Conservation (phyloP, 306 rosid species). For the Ammopiptanthus mongolicus region DNA sequence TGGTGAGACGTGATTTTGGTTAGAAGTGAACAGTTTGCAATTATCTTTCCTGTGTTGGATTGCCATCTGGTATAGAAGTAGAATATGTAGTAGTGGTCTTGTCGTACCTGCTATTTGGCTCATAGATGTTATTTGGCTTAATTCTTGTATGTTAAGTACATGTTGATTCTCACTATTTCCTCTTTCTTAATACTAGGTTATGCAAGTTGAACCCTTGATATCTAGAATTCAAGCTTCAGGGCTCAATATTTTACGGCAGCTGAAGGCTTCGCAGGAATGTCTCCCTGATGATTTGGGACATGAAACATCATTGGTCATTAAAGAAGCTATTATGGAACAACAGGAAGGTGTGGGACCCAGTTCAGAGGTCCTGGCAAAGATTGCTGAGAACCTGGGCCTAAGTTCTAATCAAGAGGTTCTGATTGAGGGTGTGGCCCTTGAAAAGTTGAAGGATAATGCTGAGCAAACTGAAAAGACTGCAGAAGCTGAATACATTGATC, state of each 20-base stretch:
- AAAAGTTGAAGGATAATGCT: constrained; percentile 63
- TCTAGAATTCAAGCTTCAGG: constrained; percentile 38
- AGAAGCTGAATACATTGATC: constrained; percentile 62
- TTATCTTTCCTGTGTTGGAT: constrained; percentile 1
- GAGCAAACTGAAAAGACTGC: constrained; percentile 54
- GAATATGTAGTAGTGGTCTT: neutral
- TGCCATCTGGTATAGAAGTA: neutral
- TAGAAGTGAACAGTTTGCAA: neutral
- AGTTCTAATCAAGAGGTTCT: constrained; percentile 62
- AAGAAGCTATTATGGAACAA: constrained; percentile 50
- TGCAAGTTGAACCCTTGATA: constrained; percentile 55
- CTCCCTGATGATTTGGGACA: constrained; percentile 44
- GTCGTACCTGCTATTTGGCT: neutral
- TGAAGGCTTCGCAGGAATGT: constrained; percentile 40
- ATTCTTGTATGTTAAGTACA: neutral
- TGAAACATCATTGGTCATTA: constrained; percentile 41
- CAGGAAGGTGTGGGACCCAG: constrained; percentile 46
- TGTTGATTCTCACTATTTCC: constrained; percentile 22
- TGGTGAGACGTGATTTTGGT: neutral
- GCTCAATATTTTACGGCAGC: constrained; percentile 41
- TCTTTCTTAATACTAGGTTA: constrained; percentile 48
- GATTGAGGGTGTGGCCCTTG: constrained; percentile 71
- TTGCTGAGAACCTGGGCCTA: constrained; percentile 47
- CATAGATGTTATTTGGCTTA: neutral
- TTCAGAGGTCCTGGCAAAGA: constrained; percentile 46